phyloP scores from a whole-genome alignment of 2,329 filamentous ascomycete genomes.

The Diplodia mutila region DNA sequence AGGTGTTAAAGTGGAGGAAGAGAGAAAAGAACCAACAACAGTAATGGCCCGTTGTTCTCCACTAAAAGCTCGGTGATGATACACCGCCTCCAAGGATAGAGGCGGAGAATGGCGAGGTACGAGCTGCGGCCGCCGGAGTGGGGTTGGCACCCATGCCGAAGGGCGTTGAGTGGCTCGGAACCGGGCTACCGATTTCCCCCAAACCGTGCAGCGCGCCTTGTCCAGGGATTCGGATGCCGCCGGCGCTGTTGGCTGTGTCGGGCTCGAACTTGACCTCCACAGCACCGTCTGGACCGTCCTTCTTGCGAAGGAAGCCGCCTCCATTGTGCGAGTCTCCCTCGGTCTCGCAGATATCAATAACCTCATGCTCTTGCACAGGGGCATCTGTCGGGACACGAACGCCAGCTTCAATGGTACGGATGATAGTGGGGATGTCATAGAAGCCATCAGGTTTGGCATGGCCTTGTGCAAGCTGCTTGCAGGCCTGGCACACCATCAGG shows the following conservation, averaged over 20 bases:
- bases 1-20: neutral
- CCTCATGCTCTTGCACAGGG: slow-evolving; percentile 64
- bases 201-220: slow-evolving; percentile 35
- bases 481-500: slow-evolving; percentile 75
- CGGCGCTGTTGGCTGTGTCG: slow-evolving; percentile 26
- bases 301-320: slow-evolving; percentile 79
- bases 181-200: slow-evolving; percentile 54
- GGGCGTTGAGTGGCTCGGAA: slow-evolving; percentile 11
- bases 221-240: slow-evolving; percentile 19
- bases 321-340: slow-evolving; percentile 86
- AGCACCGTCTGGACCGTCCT: slow-evolving; percentile 47
- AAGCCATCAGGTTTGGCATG: slow-evolving; percentile 62
- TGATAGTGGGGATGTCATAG: slow-evolving; percentile 67
- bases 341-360: slow-evolving; percentile 86
- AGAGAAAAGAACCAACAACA: neutral
- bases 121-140: neutral
- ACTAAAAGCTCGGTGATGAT: slow-evolving; percentile 25
- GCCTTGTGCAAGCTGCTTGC: slow-evolving; percentile 62
- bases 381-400: slow-evolving; percentile 63
- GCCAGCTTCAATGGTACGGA: slow-evolving; percentile 64
- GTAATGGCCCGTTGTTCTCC: neutral
- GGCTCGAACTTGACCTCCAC: slow-evolving; percentile 50
- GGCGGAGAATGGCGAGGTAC: slow-evolving; percentile 12
- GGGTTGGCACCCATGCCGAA: neutral
- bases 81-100: slow-evolving; percentile 18